Evolutionary conservation across 2,329 filamentous ascomycete genomes (phyloP).

Genomic region (Teratosphaeria gauchensis): DNA sequence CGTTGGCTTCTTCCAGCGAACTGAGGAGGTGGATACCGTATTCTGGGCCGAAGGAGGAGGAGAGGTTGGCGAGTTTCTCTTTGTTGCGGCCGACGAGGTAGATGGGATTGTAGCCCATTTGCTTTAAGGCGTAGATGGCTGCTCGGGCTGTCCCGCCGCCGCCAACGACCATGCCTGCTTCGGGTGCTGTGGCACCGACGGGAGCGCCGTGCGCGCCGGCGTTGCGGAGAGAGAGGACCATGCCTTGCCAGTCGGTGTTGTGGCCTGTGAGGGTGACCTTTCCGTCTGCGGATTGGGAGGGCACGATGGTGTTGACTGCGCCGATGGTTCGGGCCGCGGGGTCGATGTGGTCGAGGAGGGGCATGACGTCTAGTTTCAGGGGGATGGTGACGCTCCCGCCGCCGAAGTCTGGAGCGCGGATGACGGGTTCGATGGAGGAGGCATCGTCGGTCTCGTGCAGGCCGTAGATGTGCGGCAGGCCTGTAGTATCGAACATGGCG

Average conservation of each 20-base stretch:
- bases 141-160: conserved; percentile 87
- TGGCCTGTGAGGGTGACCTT: conserved; percentile 57
- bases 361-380: conserved; percentile 80
- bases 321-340: conserved; percentile 74
- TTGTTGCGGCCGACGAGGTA: conserved; percentile 75
- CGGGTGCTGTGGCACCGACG: not conserved
- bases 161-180: conserved; percentile 71
- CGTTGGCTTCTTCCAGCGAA: conserved; percentile 40
- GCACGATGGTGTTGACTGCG: conserved; percentile 88
- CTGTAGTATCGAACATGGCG: conserved; percentile 62
- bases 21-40: conserved; percentile 63
- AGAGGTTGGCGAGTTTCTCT: conserved; percentile 57
- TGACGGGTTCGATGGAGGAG: conserved; percentile 53
- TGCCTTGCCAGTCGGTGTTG: conserved; percentile 95
- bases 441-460: conserved; percentile 63
- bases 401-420: conserved; percentile 68
- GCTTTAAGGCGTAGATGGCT: conserved; percentile 77
- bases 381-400: conserved; percentile 95
- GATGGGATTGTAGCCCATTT: conserved; percentile 74
- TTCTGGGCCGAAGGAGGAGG: conserved; percentile 53
- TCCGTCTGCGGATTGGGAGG: conserved; percentile 31
- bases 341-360: conserved; percentile 68
- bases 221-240: conserved; percentile 66
- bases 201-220: conserved; percentile 47
- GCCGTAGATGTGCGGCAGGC: conserved; percentile 76